Conservation (phyloP, 2,329 filamentous ascomycete genomes). For the Neonectria coccinea region DNA sequence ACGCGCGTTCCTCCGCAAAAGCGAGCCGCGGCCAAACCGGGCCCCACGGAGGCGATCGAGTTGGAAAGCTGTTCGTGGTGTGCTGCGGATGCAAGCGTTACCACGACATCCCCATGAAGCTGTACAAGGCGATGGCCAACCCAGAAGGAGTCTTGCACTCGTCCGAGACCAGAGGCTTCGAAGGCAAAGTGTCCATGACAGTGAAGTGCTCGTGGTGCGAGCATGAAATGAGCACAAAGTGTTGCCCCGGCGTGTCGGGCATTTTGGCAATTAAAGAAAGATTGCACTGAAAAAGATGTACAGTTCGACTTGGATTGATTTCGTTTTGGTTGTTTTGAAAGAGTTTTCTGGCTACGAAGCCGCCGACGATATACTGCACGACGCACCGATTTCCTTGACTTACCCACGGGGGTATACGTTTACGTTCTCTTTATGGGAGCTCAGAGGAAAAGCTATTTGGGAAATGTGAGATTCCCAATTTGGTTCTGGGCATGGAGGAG, state of each 20-base stretch:
- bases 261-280: slow-evolving; percentile 75
- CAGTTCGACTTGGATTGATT: background rate
- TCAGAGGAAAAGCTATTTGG: slow-evolving; percentile 16
- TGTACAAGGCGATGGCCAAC: slow-evolving; percentile 74
- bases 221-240: slow-evolving; percentile 76
- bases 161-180: slow-evolving; percentile 63
- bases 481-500: slow-evolving; percentile 4
- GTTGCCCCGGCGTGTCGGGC: slow-evolving; percentile 76
- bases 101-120: slow-evolving; percentile 73
- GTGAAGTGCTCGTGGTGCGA: slow-evolving; percentile 79
- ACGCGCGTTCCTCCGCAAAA: slow-evolving; percentile 25
- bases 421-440: slow-evolving; percentile 18
- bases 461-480: slow-evolving; percentile 19
- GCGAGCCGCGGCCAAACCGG: slow-evolving; percentile 30
- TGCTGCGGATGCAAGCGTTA: slow-evolving; percentile 74
- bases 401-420: slow-evolving; percentile 4
- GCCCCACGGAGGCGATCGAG: slow-evolving; percentile 51
- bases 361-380: slow-evolving; percentile 30
- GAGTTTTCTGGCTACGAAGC: slow-evolving; percentile 10
- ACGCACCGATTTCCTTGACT: slow-evolving; percentile 30
- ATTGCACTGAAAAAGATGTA: slow-evolving; percentile 56
- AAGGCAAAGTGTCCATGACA: slow-evolving; percentile 68
- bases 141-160: slow-evolving; percentile 65
- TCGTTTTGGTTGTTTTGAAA: slow-evolving; percentile 7
- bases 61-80: slow-evolving; percentile 74